Evolutionary conservation across 495 filamentous ascomycete species (phyloP), one percentile per base, ranked within the genome.

Genomic region (Talaromyces proteolyticus): DNA sequence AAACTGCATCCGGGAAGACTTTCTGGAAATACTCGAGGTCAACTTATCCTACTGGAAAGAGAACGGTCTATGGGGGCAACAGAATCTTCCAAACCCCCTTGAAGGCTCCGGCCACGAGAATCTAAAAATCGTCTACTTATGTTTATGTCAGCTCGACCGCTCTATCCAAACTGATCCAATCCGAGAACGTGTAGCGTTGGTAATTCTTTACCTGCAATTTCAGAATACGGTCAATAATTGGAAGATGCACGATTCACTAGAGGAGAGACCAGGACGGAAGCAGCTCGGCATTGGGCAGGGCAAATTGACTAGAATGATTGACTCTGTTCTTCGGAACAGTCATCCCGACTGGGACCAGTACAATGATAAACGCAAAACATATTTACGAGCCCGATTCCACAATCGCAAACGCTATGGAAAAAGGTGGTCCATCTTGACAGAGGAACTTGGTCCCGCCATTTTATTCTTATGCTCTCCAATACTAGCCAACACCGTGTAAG

Each of bases 341-440:
- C 42, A 44, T 24, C n/a, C 14, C 10, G 42, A 23, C 42, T 44
- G 42, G 42, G 22, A 44, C 7, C 11, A 17, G n/a, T 21, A 19
- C 11, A 21, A 44, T 24, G n/a, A 21, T 23, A 17, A 21, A 19
- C 42, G 20, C 11, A 17, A 21, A 24, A 20, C 42, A 3, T 12
- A 44, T 22, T 21, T 44, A 11, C 42, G 42, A 44, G 20, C 42
- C 20, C 17, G 22, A 21, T 44, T 44, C n/a, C 42, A 44, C 42
- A 44, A 44, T 24, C 18, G 21, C 12, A 44, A 44, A 21, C 14
- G 19, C 11, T 24, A 44, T 21, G 42, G 42, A 17, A 44, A 44
- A 21, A 17, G 42, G 11, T 44, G 42, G 42, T 21, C 42, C 11
- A 21, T 44, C 23, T 21, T 44, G 19, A 21, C 23, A 12, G 42